Base-by-base conservation (phyloP, 495 filamentous ascomycete genomes). In the Penicillium malachiteum region DNA sequence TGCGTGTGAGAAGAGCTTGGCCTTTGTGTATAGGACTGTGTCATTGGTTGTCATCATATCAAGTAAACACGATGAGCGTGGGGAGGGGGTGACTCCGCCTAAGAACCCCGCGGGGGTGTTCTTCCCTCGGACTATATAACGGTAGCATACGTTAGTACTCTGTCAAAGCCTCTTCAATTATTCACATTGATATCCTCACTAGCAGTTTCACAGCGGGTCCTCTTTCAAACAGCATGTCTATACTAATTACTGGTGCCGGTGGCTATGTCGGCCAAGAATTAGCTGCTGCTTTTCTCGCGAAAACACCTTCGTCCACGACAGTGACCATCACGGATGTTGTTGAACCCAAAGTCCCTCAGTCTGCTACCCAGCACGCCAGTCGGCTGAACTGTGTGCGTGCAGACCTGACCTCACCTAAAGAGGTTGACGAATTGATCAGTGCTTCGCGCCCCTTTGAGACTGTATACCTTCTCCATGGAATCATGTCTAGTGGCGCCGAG, bases 401-500 rank as follows among this genome's bases (percentile, higher is more conserved):
- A 1, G 87, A 92, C 68, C 79, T 92, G 46, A 81, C 81, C 53
- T 78, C 77, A 26, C 61, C 77, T 0, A 54, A 75, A n/a, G 84
- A 81, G 55, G 83, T 84, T 52, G 76, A 84, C 32, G 61, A 87
- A 30, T 63, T 88, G 16, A 70, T 77, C 52, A 66, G 62, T 17
- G 48, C 54, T 16, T 58, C 66, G 32, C 64, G 65, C 13, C 80
- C 73, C 34, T 79, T 86, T 12, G 76, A 82, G 58, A 86, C 84
- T 13, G 77, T 89, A 61, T 92, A 88, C 74, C 67, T 92, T 50
- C 84, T 95, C 60, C 90, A 95, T 70, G 90, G 90, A 44, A 90
- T 95, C 71, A 92, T 93, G 90, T 90, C 87, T 35, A 81, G 84
- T 17, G 87, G 86, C 43, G 78, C 84, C 14, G 90, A 95, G 66